Base-by-base conservation (phyloP, 441 rosid genomes). In the Adansonia grandidieri region DNA sequence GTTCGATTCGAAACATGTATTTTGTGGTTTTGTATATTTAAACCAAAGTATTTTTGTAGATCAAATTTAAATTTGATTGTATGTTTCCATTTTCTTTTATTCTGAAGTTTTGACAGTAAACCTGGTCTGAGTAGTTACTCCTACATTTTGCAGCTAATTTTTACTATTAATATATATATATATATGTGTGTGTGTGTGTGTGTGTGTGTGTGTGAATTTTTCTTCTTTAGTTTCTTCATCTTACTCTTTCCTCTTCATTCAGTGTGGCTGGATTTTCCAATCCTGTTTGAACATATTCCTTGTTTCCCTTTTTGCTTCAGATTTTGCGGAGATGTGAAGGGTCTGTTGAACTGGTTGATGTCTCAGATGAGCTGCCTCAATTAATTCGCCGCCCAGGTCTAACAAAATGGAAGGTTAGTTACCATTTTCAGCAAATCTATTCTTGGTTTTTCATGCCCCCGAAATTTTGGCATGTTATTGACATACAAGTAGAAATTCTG, bases 381-480 rank as follows among this genome's bases (percentile, higher is more conserved):
- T 98, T 96, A 85, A 81, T 90, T 77, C 86, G 94, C 58, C 88
- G 95, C 76, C 96, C 97, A 53, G 99, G 98, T 84, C 89, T 92
- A 76, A 89, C 66, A 79, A 94, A 77, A 84, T 96, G 98, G 98
- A 96, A 93, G 99, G 98, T 94, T 74, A 60, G 88, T 82, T 76
- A n/a, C 76, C 56, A 45, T 77, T 64, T 69, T 69, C 47, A n/a
- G 14, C 6, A 40, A 56, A 48, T 47, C 57, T 10, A 11, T 53
- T 61, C 61, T 51, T 6, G 9, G 22, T 60, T 40, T 9, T 20
- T 61, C 61, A 28, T 70, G 54, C 50, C 47, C 15, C 5, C 75
- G 65, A 63, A 24, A 9, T n/a, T 58, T 75, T 79, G 74, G 32
- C 62, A 8, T 56, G 63, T 50, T 67, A 71, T 40, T 24, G 61